Evolutionary conservation across 768 basidiomycete genomes (phyloP), one percentile per base, ranked within the genome.

Genomic region (Russula lepida): DNA sequence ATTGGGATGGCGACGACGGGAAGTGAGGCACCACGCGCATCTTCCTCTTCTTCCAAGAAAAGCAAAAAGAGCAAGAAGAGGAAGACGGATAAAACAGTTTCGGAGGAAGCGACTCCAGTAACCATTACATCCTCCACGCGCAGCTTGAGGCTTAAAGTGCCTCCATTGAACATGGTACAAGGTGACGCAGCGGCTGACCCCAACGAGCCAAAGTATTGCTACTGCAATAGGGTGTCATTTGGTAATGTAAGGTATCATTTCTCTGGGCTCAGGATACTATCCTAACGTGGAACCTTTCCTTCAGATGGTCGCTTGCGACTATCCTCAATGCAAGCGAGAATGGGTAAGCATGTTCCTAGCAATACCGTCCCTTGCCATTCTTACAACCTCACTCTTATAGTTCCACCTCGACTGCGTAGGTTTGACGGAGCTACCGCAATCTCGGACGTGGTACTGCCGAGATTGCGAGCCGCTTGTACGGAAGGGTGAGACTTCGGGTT

Each of bases 271-370:
- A 5, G 19, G 8, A n/a, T 50, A 23, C 12, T 9, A 11, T 37
- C 4, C 48, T 66, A 21, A 66, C 27, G 5, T 30, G n/a, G 30
- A 37, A 8, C 7, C 19, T n/a, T 21, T 59, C 27, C 65, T 52
- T 27, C 62, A 89, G 87, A 93, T 95, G 92, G 85, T 95, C 63
- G 92, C 78, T 17, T 95, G 92, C 68, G 92, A 95, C 69, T 80
- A 81, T 64, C 73, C 77, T 46, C 74, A 77, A 17, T 95, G 92
- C 70, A 75, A 79, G 64, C 75, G 77, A 41, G 89, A 93, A 84
- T 95, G 92, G 92, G 92, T 88, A 68, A 71, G 88, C 11, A 7
- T 13, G 3, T 27, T 35, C 27, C 32, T 25, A 30, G 15, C 78
- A 8, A 21, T 28, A 15, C 46, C 12, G 49, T 15, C 32, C 8